Evolutionary conservation across 345 rosid genomes (phyloP), one percentile per base, ranked within the genome.

Genomic region (Salix dunnii): DNA sequence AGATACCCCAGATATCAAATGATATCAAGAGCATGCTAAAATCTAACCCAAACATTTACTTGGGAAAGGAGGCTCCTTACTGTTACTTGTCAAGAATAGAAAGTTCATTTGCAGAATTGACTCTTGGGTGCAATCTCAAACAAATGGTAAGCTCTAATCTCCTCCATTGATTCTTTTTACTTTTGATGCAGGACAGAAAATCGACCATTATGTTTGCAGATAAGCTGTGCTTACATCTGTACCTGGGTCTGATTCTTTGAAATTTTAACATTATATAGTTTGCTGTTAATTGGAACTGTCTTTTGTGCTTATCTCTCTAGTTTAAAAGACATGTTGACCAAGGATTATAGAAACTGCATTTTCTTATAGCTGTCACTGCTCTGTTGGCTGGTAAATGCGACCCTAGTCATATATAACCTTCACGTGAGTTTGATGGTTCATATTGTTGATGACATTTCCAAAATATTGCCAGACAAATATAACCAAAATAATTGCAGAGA

Each of bases 81-180:
- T 95, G 97, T 79, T 95, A 83, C 81, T 80, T 95, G 75, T 93
- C 97, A 25, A 84, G 85, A 33, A 81, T 91, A 79, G 99, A 89
- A 76, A 84, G 85, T 78, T 90, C 91, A 62, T 88, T 71, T 51
- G 94, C 91, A 35, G 97, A 93, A 77, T 78, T 95, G 80, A 87
- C 88, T 73, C 74, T 95, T 30, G 99, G 97, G 69, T 95, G 91
- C 93, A 93, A 95, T 88, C 94, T 95, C 77, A 87, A 58, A 71
- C 78, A 77, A 12, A 91, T 95, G 99, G 99, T 93, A 36, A 85
- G 71, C 53, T 46, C 31, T 48, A 63, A 48, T 28, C 30, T 10
- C 21, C 30, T 11, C 28, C 21, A 40, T 2, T 5, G 33, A 20
- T 40, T 40, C 53, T 43, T 43, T 61, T 7, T 42, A 6, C 35